Conservation (phyloP, 2,329 filamentous ascomycete genomes). For the Pseudogymnoascus sp. region DNA sequence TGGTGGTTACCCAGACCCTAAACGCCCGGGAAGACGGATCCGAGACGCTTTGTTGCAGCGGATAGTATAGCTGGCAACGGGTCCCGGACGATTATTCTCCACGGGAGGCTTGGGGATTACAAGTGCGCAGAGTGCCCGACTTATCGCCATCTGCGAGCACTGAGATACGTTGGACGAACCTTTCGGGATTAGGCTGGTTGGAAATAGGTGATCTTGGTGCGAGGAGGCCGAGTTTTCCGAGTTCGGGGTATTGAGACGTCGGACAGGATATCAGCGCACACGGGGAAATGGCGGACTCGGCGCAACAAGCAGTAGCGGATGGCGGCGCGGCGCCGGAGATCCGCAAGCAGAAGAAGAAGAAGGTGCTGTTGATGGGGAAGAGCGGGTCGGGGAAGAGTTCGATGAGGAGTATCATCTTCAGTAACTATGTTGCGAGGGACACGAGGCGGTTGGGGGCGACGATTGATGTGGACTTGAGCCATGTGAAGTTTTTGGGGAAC, state of each 20-base stretch:
- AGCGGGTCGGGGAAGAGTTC: conserved; percentile 96
- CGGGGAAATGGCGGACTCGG: neutral
- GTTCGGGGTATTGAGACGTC: neutral
- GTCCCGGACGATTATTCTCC: neutral
- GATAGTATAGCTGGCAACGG: neutral
- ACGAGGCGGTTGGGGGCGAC: conserved; percentile 87
- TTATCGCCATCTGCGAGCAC: neutral
- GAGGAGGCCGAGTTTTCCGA: conserved; percentile 1
- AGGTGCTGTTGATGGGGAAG: conserved; percentile 87
- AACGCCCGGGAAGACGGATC: neutral
- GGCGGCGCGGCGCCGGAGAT: conserved; percentile 17
- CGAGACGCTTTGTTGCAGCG: neutral
- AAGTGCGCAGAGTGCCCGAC: neutral
- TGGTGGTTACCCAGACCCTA: neutral
- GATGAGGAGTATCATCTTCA: conserved; percentile 98
- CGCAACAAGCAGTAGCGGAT: conserved; percentile 3
- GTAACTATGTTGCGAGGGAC: conserved; percentile 96
- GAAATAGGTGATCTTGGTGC: neutral
- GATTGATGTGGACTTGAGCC: conserved; percentile 96
- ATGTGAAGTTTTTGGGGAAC: conserved; percentile 98
- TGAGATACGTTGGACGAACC: neutral
- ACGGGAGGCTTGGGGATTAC: neutral
- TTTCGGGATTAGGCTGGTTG: neutral
- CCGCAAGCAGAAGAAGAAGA: conserved; percentile 68
- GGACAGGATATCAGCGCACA: neutral